Percentiles rank a stretch among this genome's conserved stretches.
phyloP scores from a whole-genome alignment of 768 basidiomycete genomes.

The Suillus fuscotomentosus region DNA sequence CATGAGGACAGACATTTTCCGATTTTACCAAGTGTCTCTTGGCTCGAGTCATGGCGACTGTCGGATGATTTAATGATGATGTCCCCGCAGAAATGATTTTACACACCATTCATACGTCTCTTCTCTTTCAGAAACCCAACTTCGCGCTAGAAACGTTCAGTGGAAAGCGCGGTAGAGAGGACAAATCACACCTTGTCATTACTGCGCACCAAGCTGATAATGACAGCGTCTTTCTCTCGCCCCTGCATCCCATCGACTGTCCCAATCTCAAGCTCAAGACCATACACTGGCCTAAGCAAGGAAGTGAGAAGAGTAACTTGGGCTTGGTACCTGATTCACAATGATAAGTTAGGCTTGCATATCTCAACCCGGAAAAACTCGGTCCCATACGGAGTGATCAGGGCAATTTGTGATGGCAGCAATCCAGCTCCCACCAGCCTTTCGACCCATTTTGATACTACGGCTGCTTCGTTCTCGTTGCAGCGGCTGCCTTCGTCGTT shows the following conservation, averaged over 20 bases:
- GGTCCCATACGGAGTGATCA: constrained; percentile 77
- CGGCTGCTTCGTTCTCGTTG: constrained; percentile 92
- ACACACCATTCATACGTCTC: constrained; percentile 80
- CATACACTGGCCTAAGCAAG: constrained; percentile 69
- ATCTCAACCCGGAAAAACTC: background rate
- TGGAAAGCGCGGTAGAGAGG: constrained; percentile 2
- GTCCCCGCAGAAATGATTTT: background rate
- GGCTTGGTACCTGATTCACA: constrained; percentile 72
- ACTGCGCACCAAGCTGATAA: constrained; percentile 90
- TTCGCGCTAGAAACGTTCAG: constrained; percentile 53
- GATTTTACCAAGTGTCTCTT: constrained; percentile 79
- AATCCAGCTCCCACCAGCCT: constrained; percentile 72
- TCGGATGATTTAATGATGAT: background rate
- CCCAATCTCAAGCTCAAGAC: constrained; percentile 78
- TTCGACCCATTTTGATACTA: constrained; percentile 82
- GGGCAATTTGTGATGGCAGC: constrained; percentile 69
- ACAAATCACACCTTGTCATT: constrained; percentile 65
- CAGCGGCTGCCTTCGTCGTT: constrained; percentile 87
- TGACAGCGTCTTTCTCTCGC: constrained; percentile 90
- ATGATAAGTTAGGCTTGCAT: background rate
- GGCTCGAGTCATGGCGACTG: constrained; percentile 91
- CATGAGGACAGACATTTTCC: background rate
- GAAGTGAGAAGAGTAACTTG: constrained; percentile 86
- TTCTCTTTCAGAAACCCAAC: constrained; percentile 96
- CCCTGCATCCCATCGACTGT: constrained; percentile 98